Conservation (phyloP, 257 asterid species). For the Nicotiana undulata region DNA sequence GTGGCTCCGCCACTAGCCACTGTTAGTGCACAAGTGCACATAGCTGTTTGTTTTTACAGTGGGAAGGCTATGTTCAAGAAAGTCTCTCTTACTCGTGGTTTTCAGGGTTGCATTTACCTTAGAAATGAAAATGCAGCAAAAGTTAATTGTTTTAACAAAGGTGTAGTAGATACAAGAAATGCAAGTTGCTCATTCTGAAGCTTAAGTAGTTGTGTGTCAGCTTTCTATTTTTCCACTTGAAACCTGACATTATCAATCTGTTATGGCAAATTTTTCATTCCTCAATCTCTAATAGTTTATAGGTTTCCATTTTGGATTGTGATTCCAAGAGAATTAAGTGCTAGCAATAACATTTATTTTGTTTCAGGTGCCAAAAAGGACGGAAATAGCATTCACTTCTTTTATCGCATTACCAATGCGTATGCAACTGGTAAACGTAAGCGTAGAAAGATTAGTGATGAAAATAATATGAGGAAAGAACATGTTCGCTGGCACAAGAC, state of each 20-base stretch:
- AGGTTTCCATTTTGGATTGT: not conserved
- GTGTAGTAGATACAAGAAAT: not conserved
- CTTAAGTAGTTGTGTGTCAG: not conserved
- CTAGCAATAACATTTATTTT: not conserved
- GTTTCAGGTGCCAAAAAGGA: conserved; percentile 71
- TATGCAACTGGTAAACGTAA: conserved; percentile 72
- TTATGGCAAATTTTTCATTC: not conserved
- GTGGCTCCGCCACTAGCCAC: too few species aligned
- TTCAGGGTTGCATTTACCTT: not conserved
- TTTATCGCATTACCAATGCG: conserved; percentile 53
- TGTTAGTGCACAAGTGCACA: not conserved
- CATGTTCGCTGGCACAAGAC: conserved; percentile 92
- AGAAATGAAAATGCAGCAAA: not conserved
- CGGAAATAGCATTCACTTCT: conserved; percentile 80
- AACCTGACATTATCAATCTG: not conserved
- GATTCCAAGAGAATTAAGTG: not conserved
- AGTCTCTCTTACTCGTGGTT: not conserved
- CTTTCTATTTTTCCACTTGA: not conserved
- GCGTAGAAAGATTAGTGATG: conserved; percentile 59
- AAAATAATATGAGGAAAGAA: conserved; percentile 11
- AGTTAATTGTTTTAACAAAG: not conserved
- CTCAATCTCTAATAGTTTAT: not conserved
- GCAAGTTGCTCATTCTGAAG: not conserved
- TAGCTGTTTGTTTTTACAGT: not conserved
- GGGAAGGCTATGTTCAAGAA: not conserved